Conservation (phyloP, 306 rosid genomes). For the Sicyos baderoa region DNA sequence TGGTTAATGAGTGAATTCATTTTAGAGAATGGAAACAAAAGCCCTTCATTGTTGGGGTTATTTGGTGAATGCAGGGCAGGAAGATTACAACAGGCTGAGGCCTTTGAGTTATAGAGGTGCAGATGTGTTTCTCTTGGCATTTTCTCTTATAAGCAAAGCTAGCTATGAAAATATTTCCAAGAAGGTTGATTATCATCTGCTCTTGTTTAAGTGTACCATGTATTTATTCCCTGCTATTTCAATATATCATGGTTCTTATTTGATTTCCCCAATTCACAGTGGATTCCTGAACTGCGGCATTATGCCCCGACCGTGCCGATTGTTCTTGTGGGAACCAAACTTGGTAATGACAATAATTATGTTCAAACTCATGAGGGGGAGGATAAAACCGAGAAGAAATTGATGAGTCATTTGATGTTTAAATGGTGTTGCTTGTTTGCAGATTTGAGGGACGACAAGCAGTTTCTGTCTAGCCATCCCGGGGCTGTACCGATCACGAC, state of each 20-base stretch:
- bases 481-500: slow-evolving; percentile 38
- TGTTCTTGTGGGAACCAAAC: slow-evolving; percentile 49
- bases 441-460: slow-evolving; percentile 43
- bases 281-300: slow-evolving; percentile 48
- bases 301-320: slow-evolving; percentile 46
- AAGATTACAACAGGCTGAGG: slow-evolving; percentile 89
- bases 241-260: background rate
- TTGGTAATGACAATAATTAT: slow-evolving; percentile 24
- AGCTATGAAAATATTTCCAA: slow-evolving; percentile 84
- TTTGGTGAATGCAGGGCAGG: slow-evolving; percentile 54
- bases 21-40: background rate
- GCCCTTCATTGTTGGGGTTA: background rate
- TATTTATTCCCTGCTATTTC: background rate
- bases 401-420: background rate
- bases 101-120: slow-evolving; percentile 95
- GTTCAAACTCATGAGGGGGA: background rate
- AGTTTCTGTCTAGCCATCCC: slow-evolving; percentile 37
- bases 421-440: background rate
- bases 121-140: slow-evolving; percentile 85
- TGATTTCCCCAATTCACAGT: slow-evolving; percentile 20
- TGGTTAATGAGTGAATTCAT: background rate
- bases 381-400: background rate
- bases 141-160: slow-evolving; percentile 89
- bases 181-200: slow-evolving; percentile 42
- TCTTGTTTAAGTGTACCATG: background rate